These are phyloP conservation scores for Emergomyces orientalis DNA, from an alignment of 2,329 filamentous ascomycete species.

Conservation along the genomic window DNA sequence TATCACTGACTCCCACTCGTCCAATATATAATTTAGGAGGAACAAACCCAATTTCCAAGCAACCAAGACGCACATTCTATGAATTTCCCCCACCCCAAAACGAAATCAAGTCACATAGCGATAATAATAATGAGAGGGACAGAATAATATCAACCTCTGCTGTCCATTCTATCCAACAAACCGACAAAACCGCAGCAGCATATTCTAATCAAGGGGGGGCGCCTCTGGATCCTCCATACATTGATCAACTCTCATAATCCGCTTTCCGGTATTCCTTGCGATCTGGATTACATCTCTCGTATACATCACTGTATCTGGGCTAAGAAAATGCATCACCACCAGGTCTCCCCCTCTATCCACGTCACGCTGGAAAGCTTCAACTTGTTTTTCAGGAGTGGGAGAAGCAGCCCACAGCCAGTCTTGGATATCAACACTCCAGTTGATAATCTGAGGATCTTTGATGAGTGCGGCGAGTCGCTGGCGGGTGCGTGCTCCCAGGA, in stretches of 20 bases:
- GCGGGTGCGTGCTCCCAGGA: constrained; percentile 56
- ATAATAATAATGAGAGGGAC: background rate
- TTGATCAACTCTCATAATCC: constrained; percentile 58
- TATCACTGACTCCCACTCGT: background rate
- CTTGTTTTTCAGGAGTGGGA: constrained; percentile 55
- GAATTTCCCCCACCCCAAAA: background rate
- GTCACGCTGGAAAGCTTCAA: constrained; percentile 56
- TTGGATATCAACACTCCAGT: constrained; percentile 62
- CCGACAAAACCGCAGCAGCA: background rate
- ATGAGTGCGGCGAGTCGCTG: constrained; percentile 49
- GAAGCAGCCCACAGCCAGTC: constrained; percentile 60
- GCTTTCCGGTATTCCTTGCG: constrained; percentile 54
- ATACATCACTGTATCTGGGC: constrained; percentile 54
- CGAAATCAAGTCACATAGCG: background rate
- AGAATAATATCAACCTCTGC: background rate
- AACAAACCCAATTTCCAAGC: too few species aligned
- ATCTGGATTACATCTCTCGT: constrained; percentile 55
- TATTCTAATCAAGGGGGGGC: constrained; percentile 29
- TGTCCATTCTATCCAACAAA: background rate
- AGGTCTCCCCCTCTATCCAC: constrained; percentile 54
- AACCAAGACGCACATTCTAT: background rate
- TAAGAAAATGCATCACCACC: constrained; percentile 62
- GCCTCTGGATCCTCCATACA: constrained; percentile 55
- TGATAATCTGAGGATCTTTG: constrained; percentile 50
- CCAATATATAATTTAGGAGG: background rate